Percentiles rank a stretch among this genome's conserved stretches.
These are phyloP conservation scores for Picochlorum sp. DNA, from an alignment of 139 green algal species.

Conservation along the genomic window DNA sequence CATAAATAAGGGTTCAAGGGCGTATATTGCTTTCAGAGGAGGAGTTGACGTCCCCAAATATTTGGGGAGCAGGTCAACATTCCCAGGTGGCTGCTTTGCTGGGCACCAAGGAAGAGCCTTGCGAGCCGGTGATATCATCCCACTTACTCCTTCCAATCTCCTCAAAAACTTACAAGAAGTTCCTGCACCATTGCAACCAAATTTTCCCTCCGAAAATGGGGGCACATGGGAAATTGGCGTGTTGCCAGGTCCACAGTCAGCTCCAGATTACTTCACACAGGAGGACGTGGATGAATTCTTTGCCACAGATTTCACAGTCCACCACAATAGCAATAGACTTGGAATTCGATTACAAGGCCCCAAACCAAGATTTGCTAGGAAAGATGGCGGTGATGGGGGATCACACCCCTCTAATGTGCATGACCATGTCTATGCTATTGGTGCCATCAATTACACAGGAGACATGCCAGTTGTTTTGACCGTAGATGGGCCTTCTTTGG, in stretches of 20 bases:
- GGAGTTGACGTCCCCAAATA: constrained; percentile 69
- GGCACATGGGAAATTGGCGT: constrained; percentile 42
- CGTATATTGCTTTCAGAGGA: constrained; percentile 67
- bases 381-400: constrained; percentile 71
- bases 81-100: constrained; percentile 65
- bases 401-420: constrained; percentile 78
- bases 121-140: constrained; percentile 48
- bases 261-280: constrained; percentile 68
- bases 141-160: constrained; percentile 19
- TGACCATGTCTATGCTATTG: constrained; percentile 71
- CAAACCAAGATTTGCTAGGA: constrained; percentile 57
- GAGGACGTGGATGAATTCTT: constrained; percentile 57
- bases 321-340: constrained; percentile 71
- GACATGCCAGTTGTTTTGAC: constrained; percentile 40
- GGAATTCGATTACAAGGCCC: constrained; percentile 65
- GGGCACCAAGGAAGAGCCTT: constrained; percentile 64
- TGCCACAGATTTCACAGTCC: constrained; percentile 52
- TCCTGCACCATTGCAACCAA: constrained; percentile 17
- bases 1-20: constrained; percentile 23
- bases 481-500: constrained; percentile 69
- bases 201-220: neutral
- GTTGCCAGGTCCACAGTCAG: constrained; percentile 57
- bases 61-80: constrained; percentile 62
- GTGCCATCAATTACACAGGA: constrained; percentile 46
- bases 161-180: constrained; percentile 1